Base-by-base conservation (phyloP, 2,329 filamentous ascomycete genomes). In the Decorospora gaudefroyi region DNA sequence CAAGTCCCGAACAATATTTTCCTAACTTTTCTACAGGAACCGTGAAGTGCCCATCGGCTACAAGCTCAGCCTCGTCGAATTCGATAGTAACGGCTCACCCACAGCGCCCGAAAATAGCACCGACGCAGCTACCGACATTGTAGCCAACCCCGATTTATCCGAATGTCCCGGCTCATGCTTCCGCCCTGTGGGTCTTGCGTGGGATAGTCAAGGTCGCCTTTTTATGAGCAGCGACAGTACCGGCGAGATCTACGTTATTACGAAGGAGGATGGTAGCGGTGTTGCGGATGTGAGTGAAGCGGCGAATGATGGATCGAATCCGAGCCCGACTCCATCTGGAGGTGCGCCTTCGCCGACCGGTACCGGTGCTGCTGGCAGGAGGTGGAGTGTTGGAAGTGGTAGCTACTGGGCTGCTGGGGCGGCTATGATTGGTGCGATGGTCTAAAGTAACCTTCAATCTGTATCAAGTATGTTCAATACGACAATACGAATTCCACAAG, bases 151-250 rank as follows among this genome's bases (percentile, higher is more conserved):
- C 1, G 75, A 85, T 53, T 67, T 77, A 4, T 68, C 69, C 8
- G 62, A 64, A 3, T 87, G 84, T 47, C 82, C 81, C 0, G 69
- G 71, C 28, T 60, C 64, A 3, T 87, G 84, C 67, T 83, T 87
- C 70, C 75, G 84, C 2, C 84, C 84, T 17, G 82, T 82, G 1
- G 81, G 82, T 1, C 69, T 87, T 5, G 76, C 75, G 0, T 77
- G 73, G 63, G 74, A 78, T 62, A 51, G 52, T 6, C 56, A 75
- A 28, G 80, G 77, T 6, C 71, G 84, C 5, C 67, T 88, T 6
- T 87, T 80, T 68, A 78, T 86, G 72, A 79, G 74, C 43, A 82
- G 78, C 4, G 85, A 87, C 62, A 64, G 74, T 10, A 84, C 83
- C 0, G 85, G 84, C 4, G 84, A 88, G 72, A 77, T 88, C 28